These are phyloP conservation scores for Kodamaea kaohsiungensis DNA, from an alignment of 805 yeast species.

Conservation along the genomic window DNA sequence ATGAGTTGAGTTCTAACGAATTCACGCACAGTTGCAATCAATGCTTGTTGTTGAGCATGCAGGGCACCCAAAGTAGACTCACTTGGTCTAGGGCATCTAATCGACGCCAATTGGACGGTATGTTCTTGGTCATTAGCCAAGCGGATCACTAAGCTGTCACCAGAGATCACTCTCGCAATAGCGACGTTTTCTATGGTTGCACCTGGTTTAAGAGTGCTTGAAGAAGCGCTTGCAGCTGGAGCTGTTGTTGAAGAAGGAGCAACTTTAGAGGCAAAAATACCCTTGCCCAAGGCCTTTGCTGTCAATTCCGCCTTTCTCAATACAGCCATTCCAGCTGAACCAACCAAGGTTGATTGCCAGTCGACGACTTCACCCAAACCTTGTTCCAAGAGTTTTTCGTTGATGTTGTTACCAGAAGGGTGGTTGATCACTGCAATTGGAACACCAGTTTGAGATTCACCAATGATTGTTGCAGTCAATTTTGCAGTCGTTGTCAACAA, in stretches of 20 bases:
- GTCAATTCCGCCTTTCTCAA: slow-evolving; percentile 65
- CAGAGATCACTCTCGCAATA: slow-evolving; percentile 61
- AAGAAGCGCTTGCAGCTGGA: slow-evolving; percentile 15
- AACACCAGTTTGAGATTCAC: slow-evolving; percentile 61
- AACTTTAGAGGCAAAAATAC: slow-evolving; percentile 52
- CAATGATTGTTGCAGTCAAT: slow-evolving; percentile 55
- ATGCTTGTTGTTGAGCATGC: slow-evolving; percentile 44
- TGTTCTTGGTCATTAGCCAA: slow-evolving; percentile 50
- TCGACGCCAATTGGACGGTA: slow-evolving; percentile 73
- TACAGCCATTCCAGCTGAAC: slow-evolving; percentile 59
- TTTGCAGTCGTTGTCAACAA: slow-evolving; percentile 59
- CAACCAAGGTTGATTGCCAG: slow-evolving; percentile 74
- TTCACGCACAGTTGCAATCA: slow-evolving; percentile 69
- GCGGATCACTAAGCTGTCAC: slow-evolving; percentile 65
- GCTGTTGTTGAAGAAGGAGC: slow-evolving; percentile 18
- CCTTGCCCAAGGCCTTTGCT: slow-evolving; percentile 60
- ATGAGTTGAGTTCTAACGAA: slow-evolving; percentile 66
- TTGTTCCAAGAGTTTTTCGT: slow-evolving; percentile 61
- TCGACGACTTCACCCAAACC: slow-evolving; percentile 79
- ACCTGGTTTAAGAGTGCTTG: slow-evolving; percentile 43
- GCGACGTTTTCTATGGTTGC: slow-evolving; percentile 49
- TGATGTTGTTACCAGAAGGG: slow-evolving; percentile 74
- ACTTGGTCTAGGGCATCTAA: slow-evolving; percentile 69
- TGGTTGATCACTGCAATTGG: slow-evolving; percentile 61
- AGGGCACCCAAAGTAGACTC: slow-evolving; percentile 50